Percentiles rank a stretch among this genome's conserved stretches.
Evolutionary conservation across 768 basidiomycete species (phyloP).

Genomic region (Cytidiella melzeri): DNA sequence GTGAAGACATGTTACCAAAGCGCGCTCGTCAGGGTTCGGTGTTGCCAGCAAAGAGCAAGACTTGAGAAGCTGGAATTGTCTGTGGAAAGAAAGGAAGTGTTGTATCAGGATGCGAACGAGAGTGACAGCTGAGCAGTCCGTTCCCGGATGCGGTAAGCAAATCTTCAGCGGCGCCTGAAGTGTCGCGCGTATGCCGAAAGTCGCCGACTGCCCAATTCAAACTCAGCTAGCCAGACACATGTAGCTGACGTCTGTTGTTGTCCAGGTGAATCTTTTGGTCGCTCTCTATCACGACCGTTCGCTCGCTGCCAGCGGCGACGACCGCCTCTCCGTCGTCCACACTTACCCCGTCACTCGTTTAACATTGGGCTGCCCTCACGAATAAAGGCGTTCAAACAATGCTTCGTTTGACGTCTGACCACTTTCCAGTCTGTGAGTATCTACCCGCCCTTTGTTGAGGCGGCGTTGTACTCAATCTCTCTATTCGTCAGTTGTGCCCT

Average conservation of each 20-base stretch:
- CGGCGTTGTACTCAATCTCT: slow-evolving; percentile 6
- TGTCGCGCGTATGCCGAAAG: too few relatives aligned
- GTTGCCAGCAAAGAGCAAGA: too few relatives aligned
- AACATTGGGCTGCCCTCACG: slow-evolving; percentile 9
- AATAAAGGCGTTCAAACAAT: slow-evolving; percentile 33
- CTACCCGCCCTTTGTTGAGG: slow-evolving; percentile 3
- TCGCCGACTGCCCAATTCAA: too few relatives aligned
- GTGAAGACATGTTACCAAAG: too few relatives aligned
- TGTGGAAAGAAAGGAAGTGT: too few relatives aligned
- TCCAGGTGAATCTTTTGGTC: slow-evolving; percentile 5
- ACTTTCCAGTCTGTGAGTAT: slow-evolving; percentile 83
- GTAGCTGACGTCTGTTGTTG: not conserved
- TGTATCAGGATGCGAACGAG: too few relatives aligned
- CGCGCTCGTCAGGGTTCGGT: too few relatives aligned
- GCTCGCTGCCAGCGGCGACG: slow-evolving; percentile 16
- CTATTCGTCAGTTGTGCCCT: slow-evolving; percentile 65
- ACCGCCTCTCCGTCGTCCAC: not conserved
- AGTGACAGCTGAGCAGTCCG: too few relatives aligned
- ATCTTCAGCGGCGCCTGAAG: too few relatives aligned
- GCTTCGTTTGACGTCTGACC: slow-evolving; percentile 88
- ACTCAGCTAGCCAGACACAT: too few relatives aligned
- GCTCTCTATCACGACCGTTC: slow-evolving; percentile 11
- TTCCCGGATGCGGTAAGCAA: too few relatives aligned
- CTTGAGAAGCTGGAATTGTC: too few relatives aligned
- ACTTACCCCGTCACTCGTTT: slow-evolving; percentile 13